Base-by-base conservation (phyloP, 371 early-diverging fungal species). In the Fennellomyces sp. region DNA sequence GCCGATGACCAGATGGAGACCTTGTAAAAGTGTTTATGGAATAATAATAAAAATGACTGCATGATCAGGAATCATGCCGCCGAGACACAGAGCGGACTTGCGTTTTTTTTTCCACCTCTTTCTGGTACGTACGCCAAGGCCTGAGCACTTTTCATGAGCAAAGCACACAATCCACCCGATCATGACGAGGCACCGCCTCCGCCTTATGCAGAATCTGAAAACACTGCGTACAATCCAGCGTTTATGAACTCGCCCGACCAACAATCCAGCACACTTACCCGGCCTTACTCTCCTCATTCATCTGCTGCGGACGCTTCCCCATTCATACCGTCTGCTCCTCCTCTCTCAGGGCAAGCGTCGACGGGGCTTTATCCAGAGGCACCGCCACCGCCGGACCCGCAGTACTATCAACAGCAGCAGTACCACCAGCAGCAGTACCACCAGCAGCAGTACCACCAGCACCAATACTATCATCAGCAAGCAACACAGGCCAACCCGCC, bases 1-100 rank as follows among this genome's bases (percentile, higher is more conserved):
- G 69, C 69, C 52, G 59, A 70, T 23, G 73, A 71, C 30, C 33
- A 57, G 15, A 17, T 47, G 21, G 58, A 57, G 25, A 15, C 39
- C 7, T 42, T 57, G 12, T 57, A 33, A 39, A 26, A 2, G 6
- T 26, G 15, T n/a, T n/a, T n/a, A n/a, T n/a, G n/a, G n/a, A n/a
- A n/a, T n/a, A n/a, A n/a, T n/a, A n/a, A n/a, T n/a, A n/a, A n/a
- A n/a, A n/a, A n/a, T n/a, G n/a, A n/a, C 38, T 36, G 10, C 38
- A 36, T 45, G 45, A 33, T 33, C 35, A 33, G n/a, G n/a, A n/a
- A n/a, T n/a, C n/a, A n/a, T n/a, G n/a, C n/a, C n/a, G n/a, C n/a
- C n/a, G n/a, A n/a, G n/a, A n/a, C n/a, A n/a, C n/a, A n/a, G n/a
- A n/a, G n/a, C n/a, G n/a, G n/a, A n/a, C 35, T 33, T 33, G 35